A percentile compares a stretch with the other conserved stretches of the same genome.
These are phyloP conservation scores for Gastrolobium bilobum DNA, from an alignment of 306 rosid genomes.

Conservation along the genomic window DNA sequence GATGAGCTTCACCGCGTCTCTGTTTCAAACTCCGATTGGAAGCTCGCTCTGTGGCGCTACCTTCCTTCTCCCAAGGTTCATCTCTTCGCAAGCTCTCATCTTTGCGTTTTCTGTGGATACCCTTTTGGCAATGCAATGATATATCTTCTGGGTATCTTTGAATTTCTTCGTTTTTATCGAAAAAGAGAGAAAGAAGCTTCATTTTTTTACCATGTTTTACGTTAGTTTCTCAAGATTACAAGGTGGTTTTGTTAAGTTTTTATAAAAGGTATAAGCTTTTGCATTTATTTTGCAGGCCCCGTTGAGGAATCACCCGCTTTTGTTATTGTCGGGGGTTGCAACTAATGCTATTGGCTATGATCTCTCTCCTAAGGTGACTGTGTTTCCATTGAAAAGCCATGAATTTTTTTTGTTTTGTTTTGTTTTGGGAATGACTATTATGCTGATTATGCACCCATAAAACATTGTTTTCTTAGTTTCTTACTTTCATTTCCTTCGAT, in stretches of 20 bases:
- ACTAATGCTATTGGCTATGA: slow-evolving; percentile 93
- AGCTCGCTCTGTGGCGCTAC: slow-evolving; percentile 96
- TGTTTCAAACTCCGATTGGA: slow-evolving; percentile 84
- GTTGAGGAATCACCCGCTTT: slow-evolving; percentile 83
- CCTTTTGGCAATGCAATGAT: slow-evolving; percentile 42
- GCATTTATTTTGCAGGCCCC: slow-evolving; percentile 58
- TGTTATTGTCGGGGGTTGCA: slow-evolving; percentile 85
- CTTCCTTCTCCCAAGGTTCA: slow-evolving; percentile 73
- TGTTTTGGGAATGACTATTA: slow-evolving; percentile 3
- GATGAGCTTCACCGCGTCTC: slow-evolving; percentile 83
- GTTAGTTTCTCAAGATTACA: background rate
- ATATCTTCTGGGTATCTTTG: slow-evolving; percentile 27
- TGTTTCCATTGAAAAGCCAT: slow-evolving; percentile 5
- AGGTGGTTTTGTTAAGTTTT: slow-evolving; percentile 9
- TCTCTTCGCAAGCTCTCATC: slow-evolving; percentile 18
- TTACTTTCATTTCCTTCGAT: background rate
- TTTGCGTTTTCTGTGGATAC: slow-evolving; percentile 4
- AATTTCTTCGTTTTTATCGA: slow-evolving; percentile 35
- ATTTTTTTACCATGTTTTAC: background rate
- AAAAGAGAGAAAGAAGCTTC: background rate
- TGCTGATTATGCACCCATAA: background rate
- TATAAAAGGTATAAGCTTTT: slow-evolving; percentile 7
- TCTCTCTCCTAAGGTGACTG: slow-evolving; percentile 82
- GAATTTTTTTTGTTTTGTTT: too few relatives aligned
- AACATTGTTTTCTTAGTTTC: background rate